Evolutionary conservation across 140 eudicot genomes (phyloP).

Genomic region (Flaveria floridana): DNA sequence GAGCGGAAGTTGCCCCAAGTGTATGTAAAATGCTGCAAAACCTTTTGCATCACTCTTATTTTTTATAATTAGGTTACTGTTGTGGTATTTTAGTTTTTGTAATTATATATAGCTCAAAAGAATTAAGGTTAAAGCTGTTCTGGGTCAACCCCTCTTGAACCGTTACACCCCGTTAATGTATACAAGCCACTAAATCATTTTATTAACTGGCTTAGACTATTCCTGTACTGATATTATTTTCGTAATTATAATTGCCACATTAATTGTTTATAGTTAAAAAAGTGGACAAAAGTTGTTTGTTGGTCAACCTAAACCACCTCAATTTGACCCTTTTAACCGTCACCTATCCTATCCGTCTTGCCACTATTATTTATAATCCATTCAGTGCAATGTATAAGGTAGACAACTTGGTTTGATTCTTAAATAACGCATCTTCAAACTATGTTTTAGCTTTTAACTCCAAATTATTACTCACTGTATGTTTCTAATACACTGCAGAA

Average conservation of each 20-base stretch:
- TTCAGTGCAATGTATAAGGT: no score
- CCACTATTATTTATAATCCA: background rate
- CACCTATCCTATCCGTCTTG: background rate
- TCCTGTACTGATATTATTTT: no score
- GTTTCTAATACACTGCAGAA: constrained; percentile 23
- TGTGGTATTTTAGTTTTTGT: background rate
- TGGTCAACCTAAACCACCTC: background rate
- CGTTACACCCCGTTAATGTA: background rate
- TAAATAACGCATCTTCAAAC: background rate
- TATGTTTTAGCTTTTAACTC: background rate
- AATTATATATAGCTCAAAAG: background rate
- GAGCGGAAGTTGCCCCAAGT: background rate
- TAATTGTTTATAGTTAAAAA: background rate
- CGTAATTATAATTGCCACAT: background rate
- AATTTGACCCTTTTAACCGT: background rate
- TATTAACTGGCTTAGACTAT: no score
- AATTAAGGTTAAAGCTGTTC: background rate
- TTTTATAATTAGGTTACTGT: background rate
- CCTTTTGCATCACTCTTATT: background rate
- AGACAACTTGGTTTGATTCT: background rate
- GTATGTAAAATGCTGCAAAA: background rate
- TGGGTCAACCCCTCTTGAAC: background rate
- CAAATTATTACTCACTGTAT: background rate
- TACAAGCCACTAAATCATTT: no score
- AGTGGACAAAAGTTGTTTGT: background rate